Evolutionary conservation across 495 filamentous ascomycete species (phyloP).

Genomic region (Cercophora samala): DNA sequence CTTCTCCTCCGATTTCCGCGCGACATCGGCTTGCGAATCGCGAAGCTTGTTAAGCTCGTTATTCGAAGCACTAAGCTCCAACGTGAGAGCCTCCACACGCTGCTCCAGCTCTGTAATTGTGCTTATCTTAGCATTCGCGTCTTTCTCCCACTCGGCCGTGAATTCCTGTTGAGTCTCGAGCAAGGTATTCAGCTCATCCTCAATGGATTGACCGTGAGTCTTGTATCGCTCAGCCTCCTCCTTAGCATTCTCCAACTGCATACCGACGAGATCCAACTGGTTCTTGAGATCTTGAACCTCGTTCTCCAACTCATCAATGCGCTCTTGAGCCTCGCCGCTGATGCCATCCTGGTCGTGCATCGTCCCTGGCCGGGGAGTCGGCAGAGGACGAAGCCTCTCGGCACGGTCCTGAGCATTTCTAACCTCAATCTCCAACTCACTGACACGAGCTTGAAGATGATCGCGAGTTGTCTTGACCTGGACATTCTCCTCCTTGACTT

Average conservation of each 20-base stretch:
- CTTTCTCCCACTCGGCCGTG: slow-evolving; percentile 73
- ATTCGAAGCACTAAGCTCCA: slow-evolving; percentile 76
- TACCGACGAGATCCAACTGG: slow-evolving; percentile 69
- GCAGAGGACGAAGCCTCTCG: slow-evolving; percentile 70
- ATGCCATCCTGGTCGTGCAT: slow-evolving; percentile 43
- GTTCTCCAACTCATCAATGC: slow-evolving; percentile 80
- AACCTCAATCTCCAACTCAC: slow-evolving; percentile 84
- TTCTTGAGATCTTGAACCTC: slow-evolving; percentile 81
- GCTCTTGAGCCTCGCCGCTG: slow-evolving; percentile 52
- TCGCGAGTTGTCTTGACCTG: slow-evolving; percentile 81
- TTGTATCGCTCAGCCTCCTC: slow-evolving; percentile 82
- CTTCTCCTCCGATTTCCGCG: slow-evolving; percentile 73
- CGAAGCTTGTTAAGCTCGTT: slow-evolving; percentile 73
- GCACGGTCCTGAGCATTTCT: slow-evolving; percentile 82
- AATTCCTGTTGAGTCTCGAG: slow-evolving; percentile 82
- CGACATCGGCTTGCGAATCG: slow-evolving; percentile 69
- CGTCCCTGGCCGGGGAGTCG: slow-evolving; percentile 54
- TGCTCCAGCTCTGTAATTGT: slow-evolving; percentile 76
- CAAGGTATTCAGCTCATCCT: slow-evolving; percentile 78
- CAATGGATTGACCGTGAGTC: slow-evolving; percentile 79
- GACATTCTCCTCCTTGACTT: slow-evolving; percentile 77
- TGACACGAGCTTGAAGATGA: slow-evolving; percentile 78
- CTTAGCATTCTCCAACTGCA: slow-evolving; percentile 74
- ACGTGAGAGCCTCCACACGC: slow-evolving; percentile 72
- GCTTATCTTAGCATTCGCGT: slow-evolving; percentile 68